Conservation (phyloP, 768 basidiomycete species). For the Erythrobasidium yunnanense region DNA sequence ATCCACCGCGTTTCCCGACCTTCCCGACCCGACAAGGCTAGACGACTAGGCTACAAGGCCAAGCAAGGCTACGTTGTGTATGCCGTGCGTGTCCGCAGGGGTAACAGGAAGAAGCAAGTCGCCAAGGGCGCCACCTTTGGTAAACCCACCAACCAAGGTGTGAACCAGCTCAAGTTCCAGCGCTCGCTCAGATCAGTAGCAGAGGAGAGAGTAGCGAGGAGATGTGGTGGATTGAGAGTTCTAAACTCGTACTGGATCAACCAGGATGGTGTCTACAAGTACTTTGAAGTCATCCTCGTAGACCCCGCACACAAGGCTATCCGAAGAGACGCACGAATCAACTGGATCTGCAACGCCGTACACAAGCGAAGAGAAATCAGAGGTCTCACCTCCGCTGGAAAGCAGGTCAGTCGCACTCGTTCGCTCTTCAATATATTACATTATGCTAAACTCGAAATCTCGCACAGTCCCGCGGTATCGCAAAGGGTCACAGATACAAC, state of each 20-base stretch:
- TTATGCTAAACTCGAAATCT: neutral
- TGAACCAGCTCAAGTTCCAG: conserved; percentile 98
- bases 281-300: conserved; percentile 91
- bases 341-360: conserved; percentile 96
- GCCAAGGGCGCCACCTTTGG: conserved; percentile 98
- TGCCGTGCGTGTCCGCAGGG: conserved; percentile 89
- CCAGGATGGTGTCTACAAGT: conserved; percentile 42
- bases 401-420: conserved; percentile 53
- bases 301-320: conserved; percentile 93
- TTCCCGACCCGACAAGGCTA: conserved; percentile 97
- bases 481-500: conserved; percentile 90
- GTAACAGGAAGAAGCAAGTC: conserved; percentile 97
- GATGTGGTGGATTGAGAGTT: conserved; percentile 92
- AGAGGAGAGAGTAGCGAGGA: conserved; percentile 92
- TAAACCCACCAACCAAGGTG: conserved; percentile 98
- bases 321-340: conserved; percentile 91
- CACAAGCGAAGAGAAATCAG: conserved; percentile 98
- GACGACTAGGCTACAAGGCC: conserved; percentile 97
- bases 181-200: conserved; percentile 82
- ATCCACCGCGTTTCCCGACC: conserved; percentile 97
- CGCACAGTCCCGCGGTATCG: conserved; percentile 83
- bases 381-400: conserved; percentile 91
- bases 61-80: conserved; percentile 99
- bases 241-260: conserved; percentile 94
- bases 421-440: conserved; percentile 8